These are phyloP conservation scores for Trichoderma guizhouense DNA, from an alignment of 2,329 filamentous ascomycete genomes.

Conservation along the genomic window DNA sequence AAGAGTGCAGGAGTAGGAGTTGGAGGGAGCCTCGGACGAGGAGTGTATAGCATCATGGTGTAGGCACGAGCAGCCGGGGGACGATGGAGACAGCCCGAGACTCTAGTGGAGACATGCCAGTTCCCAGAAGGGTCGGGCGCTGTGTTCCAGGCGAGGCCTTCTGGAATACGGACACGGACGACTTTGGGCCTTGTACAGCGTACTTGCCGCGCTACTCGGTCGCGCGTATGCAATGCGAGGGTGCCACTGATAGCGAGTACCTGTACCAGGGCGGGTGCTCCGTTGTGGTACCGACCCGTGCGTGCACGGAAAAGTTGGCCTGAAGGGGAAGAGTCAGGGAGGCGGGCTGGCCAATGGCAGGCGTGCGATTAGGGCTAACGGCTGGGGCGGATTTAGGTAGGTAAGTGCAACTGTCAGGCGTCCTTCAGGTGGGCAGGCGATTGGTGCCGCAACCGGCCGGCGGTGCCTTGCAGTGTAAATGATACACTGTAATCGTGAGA, in stretches of 20 bases:
- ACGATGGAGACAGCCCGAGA: slow-evolving; percentile 13
- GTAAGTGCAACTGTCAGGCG: slow-evolving; percentile 12
- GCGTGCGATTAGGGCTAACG: slow-evolving; percentile 17
- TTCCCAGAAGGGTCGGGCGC: background rate
- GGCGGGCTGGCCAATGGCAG: slow-evolving; percentile 1
- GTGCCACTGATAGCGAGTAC: background rate
- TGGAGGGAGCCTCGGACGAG: slow-evolving; percentile 9
- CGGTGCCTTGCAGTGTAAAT: slow-evolving; percentile 15
- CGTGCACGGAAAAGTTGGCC: background rate
- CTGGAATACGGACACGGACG: slow-evolving; percentile 10
- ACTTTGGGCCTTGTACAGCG: background rate
- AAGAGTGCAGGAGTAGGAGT: slow-evolving; percentile 9
- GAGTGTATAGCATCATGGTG: slow-evolving; percentile 18
- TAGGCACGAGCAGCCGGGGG: slow-evolving; percentile 2
- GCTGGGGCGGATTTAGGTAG: background rate
- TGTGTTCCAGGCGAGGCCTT: slow-evolving; percentile 12
- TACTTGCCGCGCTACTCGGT: background rate
- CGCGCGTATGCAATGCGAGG: background rate
- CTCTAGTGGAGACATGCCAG: slow-evolving; percentile 17
- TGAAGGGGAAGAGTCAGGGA: background rate
- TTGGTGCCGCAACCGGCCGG: slow-evolving; percentile 12
- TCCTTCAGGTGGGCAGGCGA: background rate
- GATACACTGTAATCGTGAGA: background rate
- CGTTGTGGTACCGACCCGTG: background rate
- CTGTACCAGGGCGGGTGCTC: background rate